Base-by-base conservation (phyloP, 768 basidiomycete genomes). In the Hemileccinum impolitum region DNA sequence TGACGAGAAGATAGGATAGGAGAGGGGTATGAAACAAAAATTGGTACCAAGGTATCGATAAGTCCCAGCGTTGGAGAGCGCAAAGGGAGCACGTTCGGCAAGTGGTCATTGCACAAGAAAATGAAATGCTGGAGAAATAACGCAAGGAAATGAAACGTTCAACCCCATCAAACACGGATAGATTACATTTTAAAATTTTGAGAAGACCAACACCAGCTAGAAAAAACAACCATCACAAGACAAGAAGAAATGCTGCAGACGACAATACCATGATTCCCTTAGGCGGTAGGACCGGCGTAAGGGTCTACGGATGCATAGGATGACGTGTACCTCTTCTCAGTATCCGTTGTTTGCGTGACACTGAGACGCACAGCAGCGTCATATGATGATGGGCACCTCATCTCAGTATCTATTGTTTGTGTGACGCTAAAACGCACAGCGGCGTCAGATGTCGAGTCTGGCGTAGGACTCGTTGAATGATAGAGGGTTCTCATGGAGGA, bases 401-500 rank as follows among this genome's bases (percentile, higher is more conserved):
- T 60, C 31, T 58, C 60, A 12, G 49, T 39, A 15, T 56, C 47
- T 2, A 47, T 23, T 14, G 48, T 48, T 23, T 53, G 56, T 5
- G 42, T 21, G 25, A 47, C 38, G 39, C 28, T 30, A 8, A 30
- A 8, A 12, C 28, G 28, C 28, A 31, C 37, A 17, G 47, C 56
- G 18, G 25, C n/a, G 10, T 26, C 26, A 15, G 51, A 45, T 23
- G 45, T 18, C n/a, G 46, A 25, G 13, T 62, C 62, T 2, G 43
- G 47, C 6, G 52, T 13, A n/a, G 58, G 43, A 14, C 50, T 21
- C 19, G 50, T 55, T 21, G 68, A 57, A 13, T 58, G 48, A 39
- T 68, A 68, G 30, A 68, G 60, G 3, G 56, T 57, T 38, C 68
- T 62, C 64, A 64, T 68, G 15, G 53, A 56, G 28, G 56, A 48